Evolutionary conservation across 352 stramenopile genomes (phyloP), one percentile per base, ranked within the genome.

Genomic region (Thraustochytrium sp.): DNA sequence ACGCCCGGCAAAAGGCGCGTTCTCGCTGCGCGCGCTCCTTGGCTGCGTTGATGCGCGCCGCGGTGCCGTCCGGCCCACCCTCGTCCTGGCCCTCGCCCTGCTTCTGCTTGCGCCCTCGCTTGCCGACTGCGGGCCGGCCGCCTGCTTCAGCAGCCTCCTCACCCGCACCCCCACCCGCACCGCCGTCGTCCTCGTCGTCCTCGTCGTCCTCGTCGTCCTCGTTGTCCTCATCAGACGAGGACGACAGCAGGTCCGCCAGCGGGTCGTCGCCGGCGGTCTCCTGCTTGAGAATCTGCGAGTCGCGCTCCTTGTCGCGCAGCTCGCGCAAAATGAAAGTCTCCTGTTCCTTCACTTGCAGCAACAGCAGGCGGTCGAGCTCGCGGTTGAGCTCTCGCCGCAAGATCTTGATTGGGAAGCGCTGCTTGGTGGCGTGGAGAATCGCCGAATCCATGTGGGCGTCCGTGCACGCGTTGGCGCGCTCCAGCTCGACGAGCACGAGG

Each of bases 371-470:
- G 87, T 98, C 93, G 9, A 98, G 88, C 59, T 96, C 93, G 29
- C 93, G 92, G 59, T 97, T 93, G 3, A 98, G 89, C 73, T 98
- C 93, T 5, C 93, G 76, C 0, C 92, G 87, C 3, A 98, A 85
- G 21, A 95, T 92, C 65, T 91, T 92, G 0, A 93, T 96, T 1
- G 92, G 91, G 77, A 97, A 97, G 5, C 91, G 90, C 88, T 98
- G 94, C 21, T 92, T 76, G 26, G 91, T 93, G 64, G 90, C 92
- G 84, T 98, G 93, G 0, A 98, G 86, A 21, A 95, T 90, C 26
- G 86, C 87, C 36, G 92, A 96, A 75, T 97, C 92, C 89, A 98
- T 97, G 54, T 90, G 95, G 61, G 93, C 89, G 75, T 94, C 94
- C 11, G 88, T 92, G 77, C 93, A 96, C 1, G 88, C 88, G 34